Conservation (phyloP, 2,329 filamentous ascomycete species). For the Botrytis elliptica region DNA sequence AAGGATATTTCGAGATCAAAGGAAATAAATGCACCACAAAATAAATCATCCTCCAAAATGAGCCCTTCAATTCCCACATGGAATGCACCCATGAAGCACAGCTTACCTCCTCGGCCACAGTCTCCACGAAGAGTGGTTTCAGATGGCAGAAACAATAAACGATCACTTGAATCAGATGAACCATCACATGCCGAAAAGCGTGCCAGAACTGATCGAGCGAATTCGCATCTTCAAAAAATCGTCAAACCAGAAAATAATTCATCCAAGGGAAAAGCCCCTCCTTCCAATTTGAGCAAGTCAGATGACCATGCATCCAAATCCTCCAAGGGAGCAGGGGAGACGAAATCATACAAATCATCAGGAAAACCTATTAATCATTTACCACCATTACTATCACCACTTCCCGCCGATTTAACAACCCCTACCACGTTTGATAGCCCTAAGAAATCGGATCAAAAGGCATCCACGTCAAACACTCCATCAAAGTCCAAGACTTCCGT, state of each 20-base stretch:
- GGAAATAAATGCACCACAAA: constrained; percentile 6
- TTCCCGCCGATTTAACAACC: constrained; percentile 18
- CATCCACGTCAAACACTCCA: constrained; percentile 26
- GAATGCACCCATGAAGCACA: constrained; percentile 29
- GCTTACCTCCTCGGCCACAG: constrained; percentile 34
- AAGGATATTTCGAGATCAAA: constrained; percentile 9
- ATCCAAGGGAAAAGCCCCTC: constrained; percentile 26
- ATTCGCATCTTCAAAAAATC: constrained; percentile 23
- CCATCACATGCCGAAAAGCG: constrained; percentile 35
- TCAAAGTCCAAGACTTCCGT: constrained; percentile 25
- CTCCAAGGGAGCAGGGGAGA: constrained; percentile 22
- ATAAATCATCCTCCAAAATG: constrained; percentile 14
- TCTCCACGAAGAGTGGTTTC: constrained; percentile 28
- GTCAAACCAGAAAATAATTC: constrained; percentile 27
- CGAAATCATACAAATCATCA: constrained; percentile 2
- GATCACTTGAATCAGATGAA: constrained; percentile 33
- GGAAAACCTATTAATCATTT: constrained; percentile 19
- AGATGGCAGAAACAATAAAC: constrained; percentile 31
- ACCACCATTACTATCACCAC: constrained; percentile 22
- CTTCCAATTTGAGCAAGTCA: constrained; percentile 26
- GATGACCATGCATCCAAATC: constrained; percentile 25
- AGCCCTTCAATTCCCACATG: constrained; percentile 17
- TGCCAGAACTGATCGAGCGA: constrained; percentile 31
- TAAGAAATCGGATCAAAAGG: constrained; percentile 17
- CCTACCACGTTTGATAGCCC: constrained; percentile 16